phyloP scores from a whole-genome alignment of 73 alveolate genomes.

The Breviolum minutum region DNA sequence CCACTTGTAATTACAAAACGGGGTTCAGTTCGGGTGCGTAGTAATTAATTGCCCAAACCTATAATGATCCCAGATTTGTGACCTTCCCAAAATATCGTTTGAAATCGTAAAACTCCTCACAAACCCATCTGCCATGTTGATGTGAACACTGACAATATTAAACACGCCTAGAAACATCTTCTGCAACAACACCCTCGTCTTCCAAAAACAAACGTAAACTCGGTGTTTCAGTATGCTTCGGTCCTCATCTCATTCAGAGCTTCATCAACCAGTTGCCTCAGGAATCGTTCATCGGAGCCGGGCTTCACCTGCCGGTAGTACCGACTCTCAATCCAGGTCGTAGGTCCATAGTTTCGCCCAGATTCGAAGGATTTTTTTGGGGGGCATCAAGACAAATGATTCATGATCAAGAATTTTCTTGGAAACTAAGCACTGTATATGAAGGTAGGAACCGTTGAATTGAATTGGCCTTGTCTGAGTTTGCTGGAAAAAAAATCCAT shows the following conservation, averaged over 20 bases:
- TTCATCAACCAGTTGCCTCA: constrained; percentile 16
- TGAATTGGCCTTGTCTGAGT: too few relatives aligned
- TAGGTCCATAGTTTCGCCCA: neutral
- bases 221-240: neutral
- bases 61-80: neutral
- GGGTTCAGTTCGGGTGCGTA: too few relatives aligned
- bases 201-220: neutral
- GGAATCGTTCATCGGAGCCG: neutral
- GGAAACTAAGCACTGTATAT: neutral
- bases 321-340: too few relatives aligned
- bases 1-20: too few relatives aligned
- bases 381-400: neutral
- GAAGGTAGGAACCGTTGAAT: too few relatives aligned
- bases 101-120: neutral
- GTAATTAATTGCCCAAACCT: neutral
- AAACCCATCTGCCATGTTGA: neutral
- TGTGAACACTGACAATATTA: neutral
- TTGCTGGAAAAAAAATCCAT: too few relatives aligned
- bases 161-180: neutral
- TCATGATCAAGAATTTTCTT: neutral
- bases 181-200: neutral
- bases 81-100: neutral
- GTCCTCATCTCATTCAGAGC: neutral
- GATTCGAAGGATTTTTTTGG: neutral
- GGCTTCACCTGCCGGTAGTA: too few relatives aligned